Percentiles rank a stretch among this genome's conserved stretches.
phyloP scores from a whole-genome alignment of 345 rosid genomes.

The Pugionium cornutum region DNA sequence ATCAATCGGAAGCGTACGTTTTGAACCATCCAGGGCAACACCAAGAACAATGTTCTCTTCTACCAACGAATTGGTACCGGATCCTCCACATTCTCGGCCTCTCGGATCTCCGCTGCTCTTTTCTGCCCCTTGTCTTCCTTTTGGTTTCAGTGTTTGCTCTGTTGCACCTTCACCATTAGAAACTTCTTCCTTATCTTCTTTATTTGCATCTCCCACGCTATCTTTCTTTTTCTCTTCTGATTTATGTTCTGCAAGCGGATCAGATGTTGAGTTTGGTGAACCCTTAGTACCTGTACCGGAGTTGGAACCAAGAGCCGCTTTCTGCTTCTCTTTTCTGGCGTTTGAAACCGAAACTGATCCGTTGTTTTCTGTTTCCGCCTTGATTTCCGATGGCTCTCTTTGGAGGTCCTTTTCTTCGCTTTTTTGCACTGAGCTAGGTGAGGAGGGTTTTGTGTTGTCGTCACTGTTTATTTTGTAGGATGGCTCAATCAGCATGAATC shows the following conservation, averaged over 20 bases:
- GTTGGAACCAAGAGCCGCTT: conserved; percentile 30
- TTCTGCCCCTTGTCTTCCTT: conserved; percentile 32
- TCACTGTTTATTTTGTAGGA: conserved; percentile 66
- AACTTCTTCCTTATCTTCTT: conserved; percentile 33
- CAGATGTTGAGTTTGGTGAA: conserved; percentile 10
- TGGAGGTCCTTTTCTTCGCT: conserved; percentile 54
- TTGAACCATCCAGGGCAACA: conserved; percentile 86
- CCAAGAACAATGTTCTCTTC: conserved; percentile 88
- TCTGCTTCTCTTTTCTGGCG: conserved; percentile 43
- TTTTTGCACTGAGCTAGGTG: conserved; percentile 40
- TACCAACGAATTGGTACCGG: conserved; percentile 48
- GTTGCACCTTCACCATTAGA: conserved; percentile 25
- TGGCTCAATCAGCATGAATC: conserved; percentile 72
- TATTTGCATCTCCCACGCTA: conserved; percentile 29
- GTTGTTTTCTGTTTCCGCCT: conserved; percentile 36
- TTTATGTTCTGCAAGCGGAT: conserved; percentile 19
- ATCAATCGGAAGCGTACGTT: conserved; percentile 86
- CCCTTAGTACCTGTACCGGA: conserved; percentile 27
- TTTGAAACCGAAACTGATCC: conserved; percentile 39
- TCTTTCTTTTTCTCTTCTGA: conserved; percentile 41
- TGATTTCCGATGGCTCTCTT: conserved; percentile 44
- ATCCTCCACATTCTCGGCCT: conserved; percentile 32
- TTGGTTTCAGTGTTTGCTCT: conserved; percentile 30
- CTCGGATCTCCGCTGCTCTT: conserved; percentile 26
- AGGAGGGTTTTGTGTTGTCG: conserved; percentile 55